A percentile compares a stretch with the other conserved stretches of the same genome.
Conservation (phyloP, 139 green algal species). For the Limnomonas spitsbergensis region DNA sequence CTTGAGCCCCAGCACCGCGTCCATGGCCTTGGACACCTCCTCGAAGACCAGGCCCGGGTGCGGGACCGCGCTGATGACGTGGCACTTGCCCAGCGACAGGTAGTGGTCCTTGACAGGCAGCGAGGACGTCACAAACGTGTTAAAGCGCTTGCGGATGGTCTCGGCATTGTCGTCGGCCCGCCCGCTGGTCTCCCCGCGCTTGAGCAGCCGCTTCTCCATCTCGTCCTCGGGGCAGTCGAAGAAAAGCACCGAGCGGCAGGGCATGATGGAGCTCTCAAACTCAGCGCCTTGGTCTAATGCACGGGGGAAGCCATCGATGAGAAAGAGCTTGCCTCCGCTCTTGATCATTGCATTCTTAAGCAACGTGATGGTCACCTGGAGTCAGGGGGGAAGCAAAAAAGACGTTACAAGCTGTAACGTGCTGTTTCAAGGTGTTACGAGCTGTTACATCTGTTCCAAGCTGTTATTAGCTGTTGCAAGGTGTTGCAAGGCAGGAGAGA, state of each 20-base stretch:
- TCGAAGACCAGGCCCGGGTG: constrained; percentile 27
- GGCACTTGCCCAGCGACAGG: constrained; percentile 27
- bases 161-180: constrained; percentile 92
- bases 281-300: constrained; percentile 72
- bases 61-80: constrained; percentile 25
- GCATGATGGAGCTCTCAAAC: constrained; percentile 63
- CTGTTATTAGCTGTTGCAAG: too few relatives aligned
- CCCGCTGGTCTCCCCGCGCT: constrained; percentile 80
- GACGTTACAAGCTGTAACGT: not conserved
- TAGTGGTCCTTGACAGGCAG: constrained; percentile 87
- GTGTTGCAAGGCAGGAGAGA: too few relatives aligned
- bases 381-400: constrained; percentile 11
- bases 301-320: constrained; percentile 91
- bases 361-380: constrained; percentile 66
- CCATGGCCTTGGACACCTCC: constrained; percentile 29
- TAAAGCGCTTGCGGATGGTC: constrained; percentile 94
- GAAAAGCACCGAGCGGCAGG: constrained; percentile 53
- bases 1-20: constrained; percentile 9
- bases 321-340: constrained; percentile 61
- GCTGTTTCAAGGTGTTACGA: not conserved
- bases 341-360: constrained; percentile 71
- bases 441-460: too few relatives aligned
- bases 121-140: constrained; percentile 77
- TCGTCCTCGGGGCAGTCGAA: constrained; percentile 82
- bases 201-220: constrained; percentile 85